Conservation (phyloP, 768 basidiomycete genomes). For the Albatrellus ellisii region DNA sequence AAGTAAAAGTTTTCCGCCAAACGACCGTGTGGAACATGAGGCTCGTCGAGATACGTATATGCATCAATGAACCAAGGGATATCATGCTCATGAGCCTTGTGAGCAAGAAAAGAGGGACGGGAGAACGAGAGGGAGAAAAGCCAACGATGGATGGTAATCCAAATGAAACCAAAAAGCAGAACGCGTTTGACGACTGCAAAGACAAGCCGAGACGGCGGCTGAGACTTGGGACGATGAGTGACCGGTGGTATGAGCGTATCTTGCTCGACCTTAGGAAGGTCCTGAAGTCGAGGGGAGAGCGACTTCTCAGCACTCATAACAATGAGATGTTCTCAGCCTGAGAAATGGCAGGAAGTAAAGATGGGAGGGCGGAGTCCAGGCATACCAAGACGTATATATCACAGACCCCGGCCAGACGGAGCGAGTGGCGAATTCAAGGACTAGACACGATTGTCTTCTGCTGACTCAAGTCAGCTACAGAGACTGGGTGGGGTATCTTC, state of each 20-base stretch:
- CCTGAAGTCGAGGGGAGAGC: not conserved
- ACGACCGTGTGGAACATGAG: slow-evolving; percentile 18
- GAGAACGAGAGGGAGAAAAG: not conserved
- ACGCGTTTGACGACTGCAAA: slow-evolving; percentile 2
- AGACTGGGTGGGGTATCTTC: too few species aligned
- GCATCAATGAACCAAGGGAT: slow-evolving; percentile 11
- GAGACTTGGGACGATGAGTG: not conserved
- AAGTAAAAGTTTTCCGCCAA: slow-evolving; percentile 32
- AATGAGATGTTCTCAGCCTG: too few species aligned
- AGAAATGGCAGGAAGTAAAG: too few species aligned
- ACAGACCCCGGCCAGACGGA: too few species aligned
- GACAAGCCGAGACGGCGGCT: not conserved
- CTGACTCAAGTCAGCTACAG: too few species aligned
- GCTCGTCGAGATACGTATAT: slow-evolving; percentile 12
- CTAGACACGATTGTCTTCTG: too few species aligned
- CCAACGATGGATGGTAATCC: slow-evolving; percentile 8
- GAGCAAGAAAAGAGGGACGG: not conserved
- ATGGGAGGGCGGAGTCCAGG: too few species aligned
- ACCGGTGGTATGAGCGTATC: not conserved
- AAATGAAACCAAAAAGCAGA: slow-evolving; percentile 4
- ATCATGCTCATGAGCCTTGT: not conserved
- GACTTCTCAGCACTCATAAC: too few species aligned
- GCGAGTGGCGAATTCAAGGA: too few species aligned
- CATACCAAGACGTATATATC: too few species aligned
- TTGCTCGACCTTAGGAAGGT: not conserved